Evolutionary conservation across 306 rosid genomes (phyloP), one percentile per base, ranked within the genome.

Genomic region (Cucurbita pepo): DNA sequence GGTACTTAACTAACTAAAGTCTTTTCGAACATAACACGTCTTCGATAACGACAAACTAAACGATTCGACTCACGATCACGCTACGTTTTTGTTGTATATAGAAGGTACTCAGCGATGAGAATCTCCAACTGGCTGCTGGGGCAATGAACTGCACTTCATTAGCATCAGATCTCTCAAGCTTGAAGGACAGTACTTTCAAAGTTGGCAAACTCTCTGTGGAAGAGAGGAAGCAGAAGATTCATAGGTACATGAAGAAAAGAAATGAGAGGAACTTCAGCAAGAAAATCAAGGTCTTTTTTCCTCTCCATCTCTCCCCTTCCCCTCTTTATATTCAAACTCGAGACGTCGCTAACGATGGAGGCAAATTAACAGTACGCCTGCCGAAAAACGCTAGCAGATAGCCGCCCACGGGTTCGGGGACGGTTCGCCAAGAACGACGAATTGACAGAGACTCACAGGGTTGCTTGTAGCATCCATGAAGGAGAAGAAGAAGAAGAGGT

Each of bases 321-420:
- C 15, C 25, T 50, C 14, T 50, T 50, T 15, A 48, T 13, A 14
- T 22, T 13, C 48, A 18, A 65, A 77, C 75, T 73, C 4, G 61
- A 54, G 58, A 10, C 69, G n/a, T 74, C 30, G 44, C 80, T 82
- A 50, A 85, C 25, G 40, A n/a, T 44, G 16, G 51, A 78, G 51
- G 21, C 51, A 38, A 66, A 53, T 77, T 10, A 79, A 86, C 92
- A 94, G 97, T 94, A 94, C 77, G 99, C 99, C 14, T 94, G 99
- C 79, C 88, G 99, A 11, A 94, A 94, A 87, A 94, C 97, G 18
- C 82, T 94, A 41, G 99, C 97, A 0, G 99, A 94, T 75, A 94
- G 99, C 81, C 63, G 99, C 13, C 99, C 99, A 7, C 88, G 99
- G 73, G 99, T 94, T 1, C 82, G 99, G 83, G 99, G 99, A 82